phyloP scores from a whole-genome alignment of 495 filamentous ascomycete genomes.

The Ascodesmis nigricans region DNA sequence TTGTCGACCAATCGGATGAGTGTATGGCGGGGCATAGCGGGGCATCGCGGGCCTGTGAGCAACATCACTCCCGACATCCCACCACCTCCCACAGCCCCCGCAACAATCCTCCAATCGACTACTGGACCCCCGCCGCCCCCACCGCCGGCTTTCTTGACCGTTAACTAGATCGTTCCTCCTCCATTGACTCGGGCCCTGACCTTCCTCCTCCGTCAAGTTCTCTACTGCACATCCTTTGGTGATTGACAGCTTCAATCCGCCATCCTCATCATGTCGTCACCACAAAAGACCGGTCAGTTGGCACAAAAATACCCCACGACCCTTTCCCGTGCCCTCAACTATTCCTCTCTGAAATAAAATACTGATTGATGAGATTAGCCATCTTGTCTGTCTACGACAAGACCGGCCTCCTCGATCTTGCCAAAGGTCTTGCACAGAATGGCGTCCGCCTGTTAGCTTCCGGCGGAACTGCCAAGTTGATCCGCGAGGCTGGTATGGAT shows the following conservation, averaged over 20 bases:
- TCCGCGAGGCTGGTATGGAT: constrained; percentile 79
- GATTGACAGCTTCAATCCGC: neutral
- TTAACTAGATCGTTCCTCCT: too few species aligned
- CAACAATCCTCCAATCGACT: too few species aligned
- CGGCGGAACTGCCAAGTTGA: constrained; percentile 82
- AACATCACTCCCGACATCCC: too few species aligned
- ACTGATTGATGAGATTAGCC: constrained; percentile 27
- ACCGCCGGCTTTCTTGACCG: too few species aligned
- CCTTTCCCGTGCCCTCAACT: too few species aligned
- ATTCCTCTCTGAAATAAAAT: too few species aligned
- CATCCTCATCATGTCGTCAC: constrained; percentile 2
- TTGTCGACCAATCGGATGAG: too few species aligned
- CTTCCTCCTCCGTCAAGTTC: neutral
- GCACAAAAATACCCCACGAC: constrained; percentile 3
- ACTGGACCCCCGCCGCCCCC: too few species aligned
- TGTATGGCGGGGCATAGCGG: too few species aligned
- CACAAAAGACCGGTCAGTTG: constrained; percentile 6
- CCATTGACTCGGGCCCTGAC: neutral
- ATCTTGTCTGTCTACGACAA: constrained; percentile 98
- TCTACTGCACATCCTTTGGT: neutral
- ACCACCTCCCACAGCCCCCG: too few species aligned
- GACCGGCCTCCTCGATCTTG: constrained; percentile 85
- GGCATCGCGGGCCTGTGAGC: too few species aligned
- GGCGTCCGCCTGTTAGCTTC: constrained; percentile 84
- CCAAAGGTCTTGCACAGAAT: constrained; percentile 76